Conservation (phyloP, 148 eudicot species). For the Vaccinium corymbosum region DNA sequence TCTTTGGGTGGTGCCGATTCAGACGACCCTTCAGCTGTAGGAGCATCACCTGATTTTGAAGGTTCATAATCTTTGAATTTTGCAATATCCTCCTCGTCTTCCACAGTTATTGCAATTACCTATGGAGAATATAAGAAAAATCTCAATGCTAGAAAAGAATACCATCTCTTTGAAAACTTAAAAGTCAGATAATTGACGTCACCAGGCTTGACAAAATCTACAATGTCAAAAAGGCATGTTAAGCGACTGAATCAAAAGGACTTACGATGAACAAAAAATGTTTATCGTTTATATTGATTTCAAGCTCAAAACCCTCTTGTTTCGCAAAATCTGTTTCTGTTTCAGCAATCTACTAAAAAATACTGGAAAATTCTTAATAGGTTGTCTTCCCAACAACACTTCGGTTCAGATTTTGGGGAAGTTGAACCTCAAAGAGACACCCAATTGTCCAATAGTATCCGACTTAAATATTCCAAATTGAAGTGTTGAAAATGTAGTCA, state of each 20-base stretch:
- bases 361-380: neutral
- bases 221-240: neutral
- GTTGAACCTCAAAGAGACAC: neutral
- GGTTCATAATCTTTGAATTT: conserved; percentile 81
- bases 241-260: neutral
- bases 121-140: conserved; percentile 19
- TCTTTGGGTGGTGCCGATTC: conserved; percentile 56
- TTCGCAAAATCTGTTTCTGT: neutral
- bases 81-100: conserved; percentile 73
- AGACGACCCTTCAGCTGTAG: conserved; percentile 53
- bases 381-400: neutral
- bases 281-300: neutral
- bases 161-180: neutral
- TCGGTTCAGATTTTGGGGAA: neutral
- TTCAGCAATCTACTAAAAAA: neutral
- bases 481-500: neutral
- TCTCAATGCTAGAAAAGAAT: neutral
- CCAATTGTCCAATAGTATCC: neutral
- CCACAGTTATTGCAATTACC: conserved; percentile 93
- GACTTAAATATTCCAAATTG: neutral
- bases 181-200: neutral
- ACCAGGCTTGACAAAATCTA: conserved; percentile 8
- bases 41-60: conserved; percentile 47
- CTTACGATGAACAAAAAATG: neutral
- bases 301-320: neutral